These are phyloP conservation scores for Aspergillus homomorphus DNA, from an alignment of 495 filamentous ascomycete species.

Conservation along the genomic window DNA sequence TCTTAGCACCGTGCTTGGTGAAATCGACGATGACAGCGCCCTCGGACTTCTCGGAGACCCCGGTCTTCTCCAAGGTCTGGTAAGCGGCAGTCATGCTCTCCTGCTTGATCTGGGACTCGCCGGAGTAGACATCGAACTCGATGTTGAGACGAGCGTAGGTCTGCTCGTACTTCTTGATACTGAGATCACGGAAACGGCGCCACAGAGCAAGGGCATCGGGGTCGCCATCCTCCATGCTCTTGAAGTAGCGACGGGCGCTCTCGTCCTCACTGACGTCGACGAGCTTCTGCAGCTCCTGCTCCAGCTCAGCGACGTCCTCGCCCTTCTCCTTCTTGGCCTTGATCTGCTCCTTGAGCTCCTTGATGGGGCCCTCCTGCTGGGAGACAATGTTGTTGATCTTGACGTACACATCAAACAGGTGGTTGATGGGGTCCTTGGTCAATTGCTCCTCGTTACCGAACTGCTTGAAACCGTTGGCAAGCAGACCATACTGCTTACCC, in stretches of 20 bases:
- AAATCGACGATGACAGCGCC: conserved; percentile 90
- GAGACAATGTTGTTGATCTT: conserved; percentile 56
- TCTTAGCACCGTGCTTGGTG: conserved; percentile 65
- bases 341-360: conserved; percentile 53
- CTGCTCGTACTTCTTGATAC: conserved; percentile 78
- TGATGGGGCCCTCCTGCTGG: conserved; percentile 54
- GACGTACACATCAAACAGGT: conserved; percentile 68
- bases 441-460: conserved; percentile 63
- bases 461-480: conserved; percentile 63
- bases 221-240: conserved; percentile 83
- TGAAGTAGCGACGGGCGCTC: conserved; percentile 78
- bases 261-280: conserved; percentile 59
- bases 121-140: conserved; percentile 87
- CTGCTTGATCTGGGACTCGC: conserved; percentile 85
- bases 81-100: conserved; percentile 72
- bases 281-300: conserved; percentile 50
- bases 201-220: conserved; percentile 73
- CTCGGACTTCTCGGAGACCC: conserved; percentile 76
- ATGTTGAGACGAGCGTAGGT: conserved; percentile 88
- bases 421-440: conserved; percentile 60
- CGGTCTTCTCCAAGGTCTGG: conserved; percentile 62
- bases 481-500: conserved; percentile 72
- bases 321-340: conserved; percentile 51
- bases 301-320: conserved; percentile 43
- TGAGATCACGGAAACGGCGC: conserved; percentile 85